Evolutionary conservation across 2,329 filamentous ascomycete species (phyloP).

Genomic region (Aspergillus brasiliensis): DNA sequence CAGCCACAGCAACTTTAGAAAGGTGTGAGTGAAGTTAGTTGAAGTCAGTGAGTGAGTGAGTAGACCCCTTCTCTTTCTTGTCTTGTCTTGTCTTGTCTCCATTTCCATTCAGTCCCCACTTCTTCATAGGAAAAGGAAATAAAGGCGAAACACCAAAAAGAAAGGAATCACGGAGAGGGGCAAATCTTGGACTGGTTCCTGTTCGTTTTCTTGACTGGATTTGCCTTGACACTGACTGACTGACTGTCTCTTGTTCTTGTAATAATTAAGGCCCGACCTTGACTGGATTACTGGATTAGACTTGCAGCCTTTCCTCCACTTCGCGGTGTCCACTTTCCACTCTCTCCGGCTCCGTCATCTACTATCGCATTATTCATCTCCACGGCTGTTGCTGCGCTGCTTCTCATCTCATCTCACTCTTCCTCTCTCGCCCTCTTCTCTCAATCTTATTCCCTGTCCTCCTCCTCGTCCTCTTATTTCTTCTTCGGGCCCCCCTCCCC

Average conservation of each 20-base stretch:
- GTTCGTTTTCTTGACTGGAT: too few species aligned
- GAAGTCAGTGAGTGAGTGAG: not conserved
- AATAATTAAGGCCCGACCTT: slow-evolving; percentile 8
- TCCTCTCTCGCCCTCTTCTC: slow-evolving; percentile 7
- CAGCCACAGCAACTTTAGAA: too few species aligned
- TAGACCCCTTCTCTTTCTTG: not conserved
- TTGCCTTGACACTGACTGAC: too few species aligned
- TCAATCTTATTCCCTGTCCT: slow-evolving; percentile 11
- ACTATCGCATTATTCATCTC: slow-evolving; percentile 15
- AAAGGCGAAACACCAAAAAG: too few species aligned
- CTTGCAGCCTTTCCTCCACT: slow-evolving; percentile 6
- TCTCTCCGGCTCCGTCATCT: slow-evolving; percentile 5
- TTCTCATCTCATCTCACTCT: slow-evolving; percentile 10
- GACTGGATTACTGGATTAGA: slow-evolving; percentile 2
- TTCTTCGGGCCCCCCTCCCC: not conserved
- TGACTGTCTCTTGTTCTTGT: slow-evolving; percentile 1
- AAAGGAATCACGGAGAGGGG: not conserved
- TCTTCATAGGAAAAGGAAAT: too few species aligned
- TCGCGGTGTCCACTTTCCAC: slow-evolving; percentile 9
- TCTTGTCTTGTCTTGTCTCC: too few species aligned
- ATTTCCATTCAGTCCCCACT: too few species aligned
- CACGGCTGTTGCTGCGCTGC: slow-evolving; percentile 6
- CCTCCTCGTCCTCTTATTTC: slow-evolving; percentile 8
- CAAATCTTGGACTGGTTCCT: not conserved
- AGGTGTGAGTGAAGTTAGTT: not conserved